Conservation (phyloP, 345 rosid genomes). For the Tarenaya hassleriana region DNA sequence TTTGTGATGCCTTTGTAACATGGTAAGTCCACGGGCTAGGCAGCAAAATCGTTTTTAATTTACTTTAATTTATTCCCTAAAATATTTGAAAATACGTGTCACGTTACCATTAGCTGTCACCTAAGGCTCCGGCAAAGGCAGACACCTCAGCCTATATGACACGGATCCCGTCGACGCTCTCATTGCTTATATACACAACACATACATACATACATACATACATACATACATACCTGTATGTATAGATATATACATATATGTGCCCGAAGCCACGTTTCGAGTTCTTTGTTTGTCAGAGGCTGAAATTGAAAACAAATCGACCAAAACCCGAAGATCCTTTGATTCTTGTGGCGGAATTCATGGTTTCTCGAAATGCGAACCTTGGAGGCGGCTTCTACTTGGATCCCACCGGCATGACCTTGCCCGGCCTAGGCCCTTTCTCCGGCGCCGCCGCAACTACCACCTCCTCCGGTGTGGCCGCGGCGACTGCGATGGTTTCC, state of each 20-base stretch:
- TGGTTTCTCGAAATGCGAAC: slow-evolving; percentile 64
- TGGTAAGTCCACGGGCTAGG: no score
- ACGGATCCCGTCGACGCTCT: not conserved
- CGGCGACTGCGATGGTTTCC: slow-evolving; percentile 31
- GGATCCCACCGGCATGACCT: slow-evolving; percentile 66
- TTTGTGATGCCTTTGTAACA: no score
- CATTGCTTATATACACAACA: no score
- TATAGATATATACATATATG: not conserved
- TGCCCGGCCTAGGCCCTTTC: slow-evolving; percentile 53
- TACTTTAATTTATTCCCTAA: no score
- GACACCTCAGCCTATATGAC: slow-evolving; percentile 12
- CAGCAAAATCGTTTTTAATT: no score
- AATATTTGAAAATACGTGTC: not conserved
- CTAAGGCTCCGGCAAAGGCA: slow-evolving; percentile 9
- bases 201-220: not conserved
- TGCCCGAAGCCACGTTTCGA: not conserved
- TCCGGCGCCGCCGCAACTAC: slow-evolving; percentile 25
- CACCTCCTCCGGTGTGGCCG: slow-evolving; percentile 20
- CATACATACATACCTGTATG: not conserved
- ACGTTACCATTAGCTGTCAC: not conserved
- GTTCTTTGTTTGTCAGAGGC: slow-evolving; percentile 22
- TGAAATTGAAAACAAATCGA: no score
- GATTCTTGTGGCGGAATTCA: slow-evolving; percentile 11
- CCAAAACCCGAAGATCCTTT: not conserved
- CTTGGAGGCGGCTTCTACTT: slow-evolving; percentile 50